Percentiles rank a stretch among this genome's conserved stretches.
phyloP scores from a whole-genome alignment of 495 filamentous ascomycete species.

The Xylaria intraflava region DNA sequence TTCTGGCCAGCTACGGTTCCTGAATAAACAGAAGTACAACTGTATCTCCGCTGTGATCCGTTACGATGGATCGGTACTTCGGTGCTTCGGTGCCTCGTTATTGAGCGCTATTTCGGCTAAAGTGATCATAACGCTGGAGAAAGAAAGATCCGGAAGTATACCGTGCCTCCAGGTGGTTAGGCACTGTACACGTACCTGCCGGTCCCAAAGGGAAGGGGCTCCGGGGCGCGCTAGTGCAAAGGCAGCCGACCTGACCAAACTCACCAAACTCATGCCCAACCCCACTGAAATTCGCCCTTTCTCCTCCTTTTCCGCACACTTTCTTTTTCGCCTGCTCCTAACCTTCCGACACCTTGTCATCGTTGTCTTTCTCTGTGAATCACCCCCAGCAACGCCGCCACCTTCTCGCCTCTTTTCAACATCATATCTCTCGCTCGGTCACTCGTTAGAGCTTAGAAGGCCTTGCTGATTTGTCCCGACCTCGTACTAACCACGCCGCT shows the following conservation, averaged over 20 bases:
- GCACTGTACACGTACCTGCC: no score
- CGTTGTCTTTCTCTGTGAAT: constrained; percentile 2
- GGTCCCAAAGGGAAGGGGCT: no score
- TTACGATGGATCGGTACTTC: no score
- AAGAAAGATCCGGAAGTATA: no score
- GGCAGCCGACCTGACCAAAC: background rate
- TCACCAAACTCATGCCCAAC: background rate
- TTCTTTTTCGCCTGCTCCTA: constrained; percentile 1
- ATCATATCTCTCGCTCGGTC: background rate
- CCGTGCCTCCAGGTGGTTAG: background rate
- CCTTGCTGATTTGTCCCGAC: background rate
- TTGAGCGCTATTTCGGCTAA: no score
- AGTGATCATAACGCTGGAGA: no score
- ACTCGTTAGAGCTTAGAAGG: no score
- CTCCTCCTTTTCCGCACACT: constrained; percentile 9
- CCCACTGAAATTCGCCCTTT: constrained; percentile 7
- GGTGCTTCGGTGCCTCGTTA: constrained; percentile 2
- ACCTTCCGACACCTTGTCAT: background rate
- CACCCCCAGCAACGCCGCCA: background rate
- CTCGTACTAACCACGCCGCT: constrained; percentile 12
- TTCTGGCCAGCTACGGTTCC: no score
- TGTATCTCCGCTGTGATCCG: no score
- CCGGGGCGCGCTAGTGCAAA: no score
- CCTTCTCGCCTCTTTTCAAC: constrained; percentile 1
- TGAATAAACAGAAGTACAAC: no score